A percentile compares a stretch with the other conserved stretches of the same genome.
These are phyloP conservation scores for Coniella vitis DNA, from an alignment of 2,329 filamentous ascomycete species.

Conservation along the genomic window DNA sequence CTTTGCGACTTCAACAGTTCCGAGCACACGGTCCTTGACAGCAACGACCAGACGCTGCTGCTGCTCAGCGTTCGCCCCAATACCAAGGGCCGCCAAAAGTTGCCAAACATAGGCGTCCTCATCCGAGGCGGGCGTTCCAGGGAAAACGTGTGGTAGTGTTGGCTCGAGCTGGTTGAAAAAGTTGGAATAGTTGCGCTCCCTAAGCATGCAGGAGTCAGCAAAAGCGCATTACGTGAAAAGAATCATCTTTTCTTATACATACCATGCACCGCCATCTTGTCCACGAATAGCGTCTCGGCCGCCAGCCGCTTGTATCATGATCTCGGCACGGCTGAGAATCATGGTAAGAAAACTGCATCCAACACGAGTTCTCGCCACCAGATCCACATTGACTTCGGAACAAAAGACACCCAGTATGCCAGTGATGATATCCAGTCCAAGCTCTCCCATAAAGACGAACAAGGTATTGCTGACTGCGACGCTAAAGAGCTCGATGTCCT, in stretches of 20 bases:
- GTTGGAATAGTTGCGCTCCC: slow-evolving; percentile 71
- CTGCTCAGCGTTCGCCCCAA: slow-evolving; percentile 87
- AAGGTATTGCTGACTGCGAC: slow-evolving; percentile 83
- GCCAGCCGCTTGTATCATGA: slow-evolving; percentile 75
- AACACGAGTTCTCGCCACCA: slow-evolving; percentile 80
- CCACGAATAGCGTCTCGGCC: slow-evolving; percentile 34
- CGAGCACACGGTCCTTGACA: slow-evolving; percentile 97
- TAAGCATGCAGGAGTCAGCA: slow-evolving; percentile 30
- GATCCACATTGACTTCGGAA: slow-evolving; percentile 73
- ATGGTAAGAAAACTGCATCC: slow-evolving; percentile 88
- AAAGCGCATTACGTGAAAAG: not conserved
- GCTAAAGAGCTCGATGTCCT: slow-evolving; percentile 89
- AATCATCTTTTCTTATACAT: slow-evolving; percentile 22
- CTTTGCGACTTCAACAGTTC: slow-evolving; percentile 84
- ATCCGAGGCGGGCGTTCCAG: slow-evolving; percentile 78
- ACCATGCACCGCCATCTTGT: slow-evolving; percentile 46
- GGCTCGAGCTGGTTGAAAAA: slow-evolving; percentile 86
- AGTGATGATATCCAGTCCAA: slow-evolving; percentile 82
- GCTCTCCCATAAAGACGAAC: slow-evolving; percentile 85
- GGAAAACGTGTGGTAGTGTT: slow-evolving; percentile 79
- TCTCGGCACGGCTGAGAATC: slow-evolving; percentile 87
- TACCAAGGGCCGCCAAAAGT: slow-evolving; percentile 90
- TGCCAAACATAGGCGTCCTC: slow-evolving; percentile 98
- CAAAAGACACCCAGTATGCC: slow-evolving; percentile 76
- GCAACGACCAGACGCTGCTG: slow-evolving; percentile 90